phyloP scores from a whole-genome alignment of 345 rosid genomes.

The Boechera divaricarpa region DNA sequence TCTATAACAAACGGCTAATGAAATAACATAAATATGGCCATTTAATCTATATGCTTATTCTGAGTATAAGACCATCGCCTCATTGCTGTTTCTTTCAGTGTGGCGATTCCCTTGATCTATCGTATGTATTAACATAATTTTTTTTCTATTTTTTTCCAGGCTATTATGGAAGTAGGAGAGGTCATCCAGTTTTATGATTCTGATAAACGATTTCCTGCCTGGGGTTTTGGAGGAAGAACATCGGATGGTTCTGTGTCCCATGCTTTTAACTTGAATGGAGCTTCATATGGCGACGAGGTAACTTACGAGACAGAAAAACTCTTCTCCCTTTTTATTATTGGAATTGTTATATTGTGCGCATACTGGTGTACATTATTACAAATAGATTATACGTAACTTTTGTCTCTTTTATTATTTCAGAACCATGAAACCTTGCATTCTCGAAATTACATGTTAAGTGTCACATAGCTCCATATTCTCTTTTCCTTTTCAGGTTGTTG shows the following conservation, averaged over 20 bases:
- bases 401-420: not conserved
- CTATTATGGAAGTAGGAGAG: slow-evolving; percentile 86
- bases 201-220: slow-evolving; percentile 76
- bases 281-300: slow-evolving; percentile 65
- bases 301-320: slow-evolving; percentile 5
- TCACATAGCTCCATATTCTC: not conserved
- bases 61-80: slow-evolving; percentile 1
- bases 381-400: not conserved
- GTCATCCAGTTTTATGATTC: slow-evolving; percentile 88
- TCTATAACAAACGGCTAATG: not conserved
- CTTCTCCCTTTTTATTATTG: not conserved
- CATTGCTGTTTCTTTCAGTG: not conserved
- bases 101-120: not conserved
- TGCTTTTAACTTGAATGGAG: slow-evolving; percentile 81
- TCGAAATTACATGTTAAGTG: not conserved
- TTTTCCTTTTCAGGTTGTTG: slow-evolving; percentile 62
- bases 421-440: slow-evolving; percentile 15
- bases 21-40: not conserved
- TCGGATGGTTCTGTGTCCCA: slow-evolving; percentile 64
- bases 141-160: slow-evolving; percentile 54
- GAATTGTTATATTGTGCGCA: not conserved
- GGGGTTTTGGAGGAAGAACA: slow-evolving; percentile 92
- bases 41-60: not conserved
- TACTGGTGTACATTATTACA: slow-evolving; percentile 5
- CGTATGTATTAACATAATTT: not conserved